Conservation (phyloP, 768 basidiomycete genomes). For the Amylocystis lapponica region DNA sequence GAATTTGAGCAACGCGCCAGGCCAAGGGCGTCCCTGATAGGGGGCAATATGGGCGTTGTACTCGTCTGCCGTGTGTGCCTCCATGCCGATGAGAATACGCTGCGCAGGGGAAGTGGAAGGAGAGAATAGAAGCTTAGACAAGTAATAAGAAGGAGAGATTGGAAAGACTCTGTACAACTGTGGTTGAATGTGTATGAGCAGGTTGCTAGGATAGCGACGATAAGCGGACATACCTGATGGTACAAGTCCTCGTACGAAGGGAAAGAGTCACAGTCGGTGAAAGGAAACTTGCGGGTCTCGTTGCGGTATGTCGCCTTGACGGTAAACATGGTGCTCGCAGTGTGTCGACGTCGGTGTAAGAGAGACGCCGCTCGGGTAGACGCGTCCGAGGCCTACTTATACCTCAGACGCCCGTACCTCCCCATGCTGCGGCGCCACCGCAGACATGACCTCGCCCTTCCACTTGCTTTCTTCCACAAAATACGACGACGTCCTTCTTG, state of each 20-base stretch:
- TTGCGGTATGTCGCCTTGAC: constrained; percentile 72
- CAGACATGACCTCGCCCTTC: constrained; percentile 10
- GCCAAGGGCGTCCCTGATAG: constrained; percentile 47
- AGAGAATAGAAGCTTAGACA: constrained; percentile 67
- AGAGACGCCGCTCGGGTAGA: not conserved
- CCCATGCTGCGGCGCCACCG: not conserved
- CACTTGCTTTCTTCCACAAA: constrained; percentile 49
- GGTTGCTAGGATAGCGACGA: constrained; percentile 1
- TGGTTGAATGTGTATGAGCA: not conserved
- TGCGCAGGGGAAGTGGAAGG: constrained; percentile 47
- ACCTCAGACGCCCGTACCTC: constrained; percentile 1
- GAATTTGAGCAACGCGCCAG: constrained; percentile 58
- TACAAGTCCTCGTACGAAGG: constrained; percentile 59
- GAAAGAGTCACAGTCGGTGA: constrained; percentile 46
- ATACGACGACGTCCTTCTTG: constrained; percentile 47
- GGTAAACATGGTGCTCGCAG: constrained; percentile 42
- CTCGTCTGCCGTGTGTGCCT: constrained; percentile 53
- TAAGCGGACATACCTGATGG: constrained; percentile 45
- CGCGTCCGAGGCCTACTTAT: constrained; percentile 7
- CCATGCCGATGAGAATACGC: constrained; percentile 56
- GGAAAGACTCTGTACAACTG: constrained; percentile 72
- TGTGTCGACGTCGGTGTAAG: constrained; percentile 1
- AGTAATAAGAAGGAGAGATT: constrained; percentile 50
- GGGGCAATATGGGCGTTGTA: constrained; percentile 47
- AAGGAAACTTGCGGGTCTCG: constrained; percentile 66